These are phyloP conservation scores for Populus tremula DNA, from an alignment of 345 rosid genomes.

Conservation along the genomic window DNA sequence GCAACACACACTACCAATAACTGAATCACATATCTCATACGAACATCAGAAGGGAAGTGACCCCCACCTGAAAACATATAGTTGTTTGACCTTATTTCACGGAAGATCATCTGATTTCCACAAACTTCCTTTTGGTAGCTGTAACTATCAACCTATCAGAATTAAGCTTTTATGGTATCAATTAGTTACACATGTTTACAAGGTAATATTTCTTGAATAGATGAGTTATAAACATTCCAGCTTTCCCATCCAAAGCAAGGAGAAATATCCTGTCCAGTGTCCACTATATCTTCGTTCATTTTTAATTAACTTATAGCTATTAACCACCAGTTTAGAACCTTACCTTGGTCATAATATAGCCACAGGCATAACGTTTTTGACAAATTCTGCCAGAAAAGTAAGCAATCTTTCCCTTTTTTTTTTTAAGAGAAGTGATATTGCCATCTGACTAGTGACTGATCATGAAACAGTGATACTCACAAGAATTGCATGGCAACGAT, in stretches of 20 bases:
- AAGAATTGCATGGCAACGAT: conserved; percentile 55
- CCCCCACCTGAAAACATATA: background rate
- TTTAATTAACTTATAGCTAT: background rate
- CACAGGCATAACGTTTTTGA: background rate
- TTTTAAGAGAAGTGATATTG: background rate
- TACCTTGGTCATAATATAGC: background rate
- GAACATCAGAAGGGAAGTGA: background rate
- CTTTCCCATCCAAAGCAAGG: background rate
- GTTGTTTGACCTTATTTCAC: background rate
- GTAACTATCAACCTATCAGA: background rate
- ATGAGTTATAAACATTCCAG: background rate
- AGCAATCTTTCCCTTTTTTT: background rate
- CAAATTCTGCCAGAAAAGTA: background rate
- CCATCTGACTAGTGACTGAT: background rate
- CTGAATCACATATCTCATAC: background rate
- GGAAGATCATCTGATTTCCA: background rate
- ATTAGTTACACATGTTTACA: background rate
- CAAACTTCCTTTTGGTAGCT: background rate
- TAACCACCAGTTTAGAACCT: background rate
- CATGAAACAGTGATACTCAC: conserved; percentile 31
- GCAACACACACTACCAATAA: background rate
- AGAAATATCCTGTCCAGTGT: background rate
- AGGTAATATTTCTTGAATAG: background rate
- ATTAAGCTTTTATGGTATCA: background rate
- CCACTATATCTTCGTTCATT: background rate